phyloP scores from a whole-genome alignment of 1,284 basidiomycete genomes.

The Sporisorium iseilematis-ciliati region DNA sequence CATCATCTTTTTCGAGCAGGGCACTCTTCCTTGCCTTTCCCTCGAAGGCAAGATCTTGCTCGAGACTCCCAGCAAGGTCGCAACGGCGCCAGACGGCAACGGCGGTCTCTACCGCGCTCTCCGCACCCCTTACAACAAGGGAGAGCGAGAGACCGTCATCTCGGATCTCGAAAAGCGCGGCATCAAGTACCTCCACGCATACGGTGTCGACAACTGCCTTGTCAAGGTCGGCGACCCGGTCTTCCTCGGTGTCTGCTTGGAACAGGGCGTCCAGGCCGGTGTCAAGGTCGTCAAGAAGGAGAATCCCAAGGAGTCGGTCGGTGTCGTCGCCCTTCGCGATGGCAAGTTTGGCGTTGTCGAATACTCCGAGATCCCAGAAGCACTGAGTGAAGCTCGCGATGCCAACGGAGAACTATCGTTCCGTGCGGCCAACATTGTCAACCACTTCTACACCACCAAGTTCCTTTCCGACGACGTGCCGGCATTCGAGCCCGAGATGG shows the following conservation, averaged over 20 bases:
- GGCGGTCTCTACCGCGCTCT: constrained; percentile 96
- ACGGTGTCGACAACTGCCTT: constrained; percentile 99
- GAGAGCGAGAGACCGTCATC: constrained; percentile 77
- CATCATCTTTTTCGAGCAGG: constrained; percentile 97
- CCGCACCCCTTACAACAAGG: constrained; percentile 77
- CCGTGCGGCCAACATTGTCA: constrained; percentile 96
- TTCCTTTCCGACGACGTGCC: constrained; percentile 85
- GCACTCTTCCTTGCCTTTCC: constrained; percentile 95
- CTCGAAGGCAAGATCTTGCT: constrained; percentile 94
- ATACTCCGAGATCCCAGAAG: constrained; percentile 93
- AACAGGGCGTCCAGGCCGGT: constrained; percentile 86
- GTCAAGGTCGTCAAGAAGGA: constrained; percentile 96
- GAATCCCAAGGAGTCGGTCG: constrained; percentile 88
- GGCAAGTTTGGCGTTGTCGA: constrained; percentile 92
- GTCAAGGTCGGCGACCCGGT: constrained; percentile 96
- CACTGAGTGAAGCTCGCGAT: constrained; percentile 82
- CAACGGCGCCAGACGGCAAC: constrained; percentile 96
- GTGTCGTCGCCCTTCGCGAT: constrained; percentile 87
- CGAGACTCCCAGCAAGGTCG: constrained; percentile 80
- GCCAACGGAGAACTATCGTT: constrained; percentile 80
- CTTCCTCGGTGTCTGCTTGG: constrained; percentile 93
- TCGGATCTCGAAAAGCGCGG: constrained; percentile 83
- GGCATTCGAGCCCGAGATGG: constrained; percentile 85
- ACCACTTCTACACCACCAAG: constrained; percentile 94
- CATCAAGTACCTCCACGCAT: constrained; percentile 90